Evolutionary conservation across 108 stramenopile genomes (phyloP).

Genomic region (Discostella stelligeroides): DNA sequence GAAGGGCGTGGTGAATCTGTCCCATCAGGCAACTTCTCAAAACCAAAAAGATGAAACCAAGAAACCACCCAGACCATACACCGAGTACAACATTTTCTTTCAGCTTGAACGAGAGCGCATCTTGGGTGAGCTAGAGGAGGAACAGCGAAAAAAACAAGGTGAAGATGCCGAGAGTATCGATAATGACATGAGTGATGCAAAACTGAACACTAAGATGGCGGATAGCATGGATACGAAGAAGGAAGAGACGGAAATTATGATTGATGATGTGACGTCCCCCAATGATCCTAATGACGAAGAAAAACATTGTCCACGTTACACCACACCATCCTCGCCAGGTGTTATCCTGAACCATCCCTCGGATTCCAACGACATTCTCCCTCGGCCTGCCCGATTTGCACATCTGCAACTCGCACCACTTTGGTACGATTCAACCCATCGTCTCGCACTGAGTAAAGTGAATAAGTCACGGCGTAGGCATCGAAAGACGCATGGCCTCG

Average conservation of each 20-base stretch:
- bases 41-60: conserved; percentile 12
- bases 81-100: conserved; percentile 51
- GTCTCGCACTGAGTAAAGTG: conserved; percentile 29
- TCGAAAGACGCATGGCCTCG: conserved; percentile 47
- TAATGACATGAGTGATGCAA: background rate
- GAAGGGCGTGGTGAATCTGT: too few relatives aligned
- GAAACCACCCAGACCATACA: conserved; percentile 46
- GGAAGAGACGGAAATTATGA: background rate
- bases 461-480: conserved; percentile 42
- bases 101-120: conserved; percentile 46
- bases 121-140: conserved; percentile 32
- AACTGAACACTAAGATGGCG: background rate
- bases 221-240: background rate
- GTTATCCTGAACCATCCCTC: conserved; percentile 32
- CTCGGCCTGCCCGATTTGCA: conserved; percentile 41
- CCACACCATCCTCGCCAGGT: background rate
- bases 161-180: conserved; percentile 9
- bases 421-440: conserved; percentile 45
- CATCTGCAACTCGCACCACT: conserved; percentile 29
- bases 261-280: background rate
- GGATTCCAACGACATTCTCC: conserved; percentile 42
- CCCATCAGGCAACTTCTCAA: too few relatives aligned
- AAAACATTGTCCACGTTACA: background rate
- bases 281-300: background rate
- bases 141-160: conserved; percentile 9